Base-by-base conservation (phyloP, 176 grass and related monocot genomes). In the Aegilops umbellulata region DNA sequence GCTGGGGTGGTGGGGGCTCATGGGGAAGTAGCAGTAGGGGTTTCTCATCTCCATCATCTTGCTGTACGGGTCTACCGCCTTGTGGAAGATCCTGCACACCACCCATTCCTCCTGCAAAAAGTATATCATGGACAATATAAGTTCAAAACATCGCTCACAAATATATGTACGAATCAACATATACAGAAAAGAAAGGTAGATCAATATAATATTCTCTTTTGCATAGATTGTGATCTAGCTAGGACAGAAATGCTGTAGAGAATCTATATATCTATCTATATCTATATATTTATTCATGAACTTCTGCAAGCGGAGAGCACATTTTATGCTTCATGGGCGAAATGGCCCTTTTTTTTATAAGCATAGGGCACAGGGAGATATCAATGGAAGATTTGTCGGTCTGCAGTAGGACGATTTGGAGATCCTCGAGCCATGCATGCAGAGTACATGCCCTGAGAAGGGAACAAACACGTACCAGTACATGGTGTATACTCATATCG, bases 21-120 rank as follows among this genome's bases (percentile, higher is more conserved):
- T 83, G 46, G 85, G 85, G 17, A 58, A 29, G 90, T 87, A 87
- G 53, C 81, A 90, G 62, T 84, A 90, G 80, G 84, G 80, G 68
- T 82, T 94, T 92, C 90, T 94, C 87, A 83, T 74, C 84, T 86
- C 80, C 81, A 89, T 77, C 77, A 78, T 69, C 88, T 86, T 88
- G 77, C 61, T 85, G 86, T 91, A 85, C 82, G 42, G 90, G 53
- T 89, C 95, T 73, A 81, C 82, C 80, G 83, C 69, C 90, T 98
- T 98, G 90, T 95, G 89, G 76, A 98, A 92, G 79, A 98, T 95
- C 88, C 96, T 98, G 86, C 96, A 98, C 63, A 98, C 94, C 86
- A 95, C 96, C 96, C 96, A 95, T 90, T 98, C 96, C 76, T 94
- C 93, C 93, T 94, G 93, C 78, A 83, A 70, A 38, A 83, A 31